phyloP scores from a whole-genome alignment of 805 yeast species.

The Metschnikowia peoriensis region DNA sequence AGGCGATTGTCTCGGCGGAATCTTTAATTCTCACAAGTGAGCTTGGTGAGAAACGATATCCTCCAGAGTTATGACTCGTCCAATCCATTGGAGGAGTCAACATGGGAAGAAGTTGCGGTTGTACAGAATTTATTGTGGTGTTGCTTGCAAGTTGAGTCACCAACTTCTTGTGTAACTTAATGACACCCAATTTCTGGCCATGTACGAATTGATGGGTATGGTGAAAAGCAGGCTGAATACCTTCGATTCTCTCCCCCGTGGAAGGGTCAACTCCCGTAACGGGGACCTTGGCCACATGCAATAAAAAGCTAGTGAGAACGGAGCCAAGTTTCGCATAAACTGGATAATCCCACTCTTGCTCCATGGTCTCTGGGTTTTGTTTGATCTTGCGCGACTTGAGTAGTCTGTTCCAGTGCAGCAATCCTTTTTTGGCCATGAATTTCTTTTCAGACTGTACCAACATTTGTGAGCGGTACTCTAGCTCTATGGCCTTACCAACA shows the following conservation, averaged over 20 bases:
- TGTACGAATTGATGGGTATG: slow-evolving; percentile 81
- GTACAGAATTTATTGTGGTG: slow-evolving; percentile 59
- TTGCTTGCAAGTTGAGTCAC: slow-evolving; percentile 67
- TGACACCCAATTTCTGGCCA: slow-evolving; percentile 79
- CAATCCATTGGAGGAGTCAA: slow-evolving; percentile 86
- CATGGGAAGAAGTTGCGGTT: slow-evolving; percentile 93
- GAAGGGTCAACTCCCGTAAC: slow-evolving; percentile 82
- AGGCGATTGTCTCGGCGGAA: slow-evolving; percentile 87
- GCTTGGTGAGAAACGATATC: slow-evolving; percentile 66
- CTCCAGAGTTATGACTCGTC: slow-evolving; percentile 81
- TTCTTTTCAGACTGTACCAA: slow-evolving; percentile 56
- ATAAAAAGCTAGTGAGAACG: slow-evolving; percentile 64
- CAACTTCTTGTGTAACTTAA: slow-evolving; percentile 70
- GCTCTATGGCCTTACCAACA: slow-evolving; percentile 81
- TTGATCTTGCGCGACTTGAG: slow-evolving; percentile 17
- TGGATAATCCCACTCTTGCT: slow-evolving; percentile 25
- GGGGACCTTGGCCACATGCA: slow-evolving; percentile 79
- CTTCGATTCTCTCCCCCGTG: slow-evolving; percentile 62
- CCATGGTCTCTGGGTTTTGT: slow-evolving; percentile 4
- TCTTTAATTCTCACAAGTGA: slow-evolving; percentile 74
- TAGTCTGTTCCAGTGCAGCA: slow-evolving; percentile 47
- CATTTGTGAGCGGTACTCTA: slow-evolving; percentile 75
- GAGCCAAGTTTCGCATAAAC: slow-evolving; percentile 72
- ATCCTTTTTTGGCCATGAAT: slow-evolving; percentile 47
- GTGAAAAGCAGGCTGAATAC: slow-evolving; percentile 84